A percentile compares a stretch with the other conserved stretches of the same genome.
These are phyloP conservation scores for Sisymbrium irio DNA, from an alignment of 345 rosid species.

Conservation along the genomic window DNA sequence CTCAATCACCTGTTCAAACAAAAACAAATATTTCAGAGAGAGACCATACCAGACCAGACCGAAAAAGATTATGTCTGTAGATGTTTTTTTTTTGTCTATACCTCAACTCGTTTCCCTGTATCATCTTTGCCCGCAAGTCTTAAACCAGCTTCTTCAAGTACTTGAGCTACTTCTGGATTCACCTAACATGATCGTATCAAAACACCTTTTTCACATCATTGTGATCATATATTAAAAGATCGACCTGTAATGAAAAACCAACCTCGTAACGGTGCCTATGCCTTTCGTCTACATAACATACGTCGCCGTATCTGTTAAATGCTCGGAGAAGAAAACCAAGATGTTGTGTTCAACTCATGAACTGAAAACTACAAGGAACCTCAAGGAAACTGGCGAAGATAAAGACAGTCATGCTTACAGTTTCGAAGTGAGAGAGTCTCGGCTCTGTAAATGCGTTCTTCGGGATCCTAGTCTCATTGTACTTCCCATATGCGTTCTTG, in stretches of 20 bases:
- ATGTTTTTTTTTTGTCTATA: slow-evolving; percentile 3
- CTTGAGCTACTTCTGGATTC: slow-evolving; percentile 68
- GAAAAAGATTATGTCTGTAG: background rate
- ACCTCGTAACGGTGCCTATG: slow-evolving; percentile 99
- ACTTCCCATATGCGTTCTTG: slow-evolving; percentile 98
- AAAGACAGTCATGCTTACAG: slow-evolving; percentile 45
- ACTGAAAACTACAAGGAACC: background rate
- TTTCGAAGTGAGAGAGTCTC: slow-evolving; percentile 76
- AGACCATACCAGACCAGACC: background rate
- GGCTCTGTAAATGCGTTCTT: slow-evolving; percentile 63
- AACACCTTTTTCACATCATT: slow-evolving; percentile 9
- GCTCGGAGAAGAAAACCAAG: background rate
- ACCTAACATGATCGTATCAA: slow-evolving; percentile 47
- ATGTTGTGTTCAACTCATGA: background rate
- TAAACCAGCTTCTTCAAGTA: slow-evolving; percentile 81
- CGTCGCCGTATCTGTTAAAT: slow-evolving; percentile 62
- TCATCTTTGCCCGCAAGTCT: slow-evolving; percentile 93
- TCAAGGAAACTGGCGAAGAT: background rate
- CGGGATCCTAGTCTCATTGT: slow-evolving; percentile 98
- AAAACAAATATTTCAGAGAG: background rate
- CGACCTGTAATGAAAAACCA: slow-evolving; percentile 15
- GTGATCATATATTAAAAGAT: background rate
- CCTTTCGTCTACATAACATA: slow-evolving; percentile 63
- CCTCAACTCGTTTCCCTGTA: slow-evolving; percentile 86
- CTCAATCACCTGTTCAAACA: slow-evolving; percentile 57